Evolutionary conservation across 441 rosid species (phyloP).

Genomic region (Pelargonium fulgidum): DNA sequence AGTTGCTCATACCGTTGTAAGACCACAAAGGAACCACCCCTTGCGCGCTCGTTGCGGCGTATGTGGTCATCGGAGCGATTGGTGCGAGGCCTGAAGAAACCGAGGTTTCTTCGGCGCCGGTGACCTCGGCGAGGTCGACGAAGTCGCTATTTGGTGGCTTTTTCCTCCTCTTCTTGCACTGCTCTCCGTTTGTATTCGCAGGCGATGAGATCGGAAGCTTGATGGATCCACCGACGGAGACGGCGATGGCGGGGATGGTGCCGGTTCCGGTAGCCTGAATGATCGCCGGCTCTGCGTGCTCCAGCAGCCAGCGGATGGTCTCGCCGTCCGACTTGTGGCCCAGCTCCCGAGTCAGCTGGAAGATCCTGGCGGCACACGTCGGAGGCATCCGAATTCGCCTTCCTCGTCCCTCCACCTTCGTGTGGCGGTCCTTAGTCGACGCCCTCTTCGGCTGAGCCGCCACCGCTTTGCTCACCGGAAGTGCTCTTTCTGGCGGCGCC

Average conservation of each 20-base stretch:
- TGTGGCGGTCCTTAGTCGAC: constrained; percentile 76
- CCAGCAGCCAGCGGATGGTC: constrained; percentile 56
- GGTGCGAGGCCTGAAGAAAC: constrained; percentile 62
- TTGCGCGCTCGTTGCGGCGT: constrained; percentile 21
- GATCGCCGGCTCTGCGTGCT: constrained; percentile 55
- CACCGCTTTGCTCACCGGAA: no score
- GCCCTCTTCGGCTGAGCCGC: no score
- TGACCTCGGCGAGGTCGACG: constrained; percentile 34
- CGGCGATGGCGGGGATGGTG: constrained; percentile 72
- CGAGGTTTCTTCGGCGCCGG: constrained; percentile 22
- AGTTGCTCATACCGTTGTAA: background rate
- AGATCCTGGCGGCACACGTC: constrained; percentile 55
- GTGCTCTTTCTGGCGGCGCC: no score
- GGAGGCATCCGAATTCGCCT: constrained; percentile 60
- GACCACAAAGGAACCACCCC: constrained; percentile 56
- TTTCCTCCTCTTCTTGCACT: constrained; percentile 36
- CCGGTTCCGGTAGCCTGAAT: constrained; percentile 67
- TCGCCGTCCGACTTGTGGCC: constrained; percentile 70
- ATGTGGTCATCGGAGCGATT: constrained; percentile 25
- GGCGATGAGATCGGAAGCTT: constrained; percentile 48
- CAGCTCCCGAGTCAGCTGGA: constrained; percentile 59
- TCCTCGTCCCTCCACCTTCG: constrained; percentile 73
- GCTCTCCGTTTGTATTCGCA: constrained; percentile 25
- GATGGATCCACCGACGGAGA: constrained; percentile 56
- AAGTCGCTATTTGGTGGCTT: constrained; percentile 44